Conservation (phyloP, 495 filamentous ascomycete species). For the Eremomyces bilateralis region DNA sequence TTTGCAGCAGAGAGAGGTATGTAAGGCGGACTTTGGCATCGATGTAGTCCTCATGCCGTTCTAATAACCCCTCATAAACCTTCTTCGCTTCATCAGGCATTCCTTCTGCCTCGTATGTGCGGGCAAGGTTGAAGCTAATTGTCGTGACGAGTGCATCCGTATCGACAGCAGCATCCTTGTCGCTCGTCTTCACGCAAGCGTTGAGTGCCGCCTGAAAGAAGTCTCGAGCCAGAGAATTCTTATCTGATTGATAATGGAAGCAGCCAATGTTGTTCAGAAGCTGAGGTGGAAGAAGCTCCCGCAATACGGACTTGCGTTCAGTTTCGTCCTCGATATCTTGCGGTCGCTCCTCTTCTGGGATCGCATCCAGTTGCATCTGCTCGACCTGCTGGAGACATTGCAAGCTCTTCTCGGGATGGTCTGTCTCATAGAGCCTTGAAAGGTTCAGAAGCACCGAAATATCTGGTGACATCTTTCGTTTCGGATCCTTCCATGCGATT, state of each 20-base stretch:
- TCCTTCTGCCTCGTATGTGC: slow-evolving; percentile 77
- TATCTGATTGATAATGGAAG: slow-evolving; percentile 76
- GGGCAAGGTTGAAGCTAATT: slow-evolving; percentile 87
- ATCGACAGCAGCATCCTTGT: slow-evolving; percentile 42
- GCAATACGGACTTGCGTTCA: slow-evolving; percentile 30
- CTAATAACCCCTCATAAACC: slow-evolving; percentile 65
- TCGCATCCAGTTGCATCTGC: slow-evolving; percentile 55
- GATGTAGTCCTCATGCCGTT: slow-evolving; percentile 70
- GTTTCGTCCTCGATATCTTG: slow-evolving; percentile 33
- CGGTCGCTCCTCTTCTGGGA: slow-evolving; percentile 44
- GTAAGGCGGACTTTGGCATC: slow-evolving; percentile 73
- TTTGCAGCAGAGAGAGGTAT: slow-evolving; percentile 71
- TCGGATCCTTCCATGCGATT: slow-evolving; percentile 76
- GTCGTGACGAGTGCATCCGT: slow-evolving; percentile 79
- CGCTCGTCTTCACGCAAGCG: slow-evolving; percentile 56
- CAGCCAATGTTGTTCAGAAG: slow-evolving; percentile 93
- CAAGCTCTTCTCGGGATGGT: slow-evolving; percentile 70
- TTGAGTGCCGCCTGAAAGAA: slow-evolving; percentile 75
- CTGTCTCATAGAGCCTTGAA: slow-evolving; percentile 68
- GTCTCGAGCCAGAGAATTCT: slow-evolving; percentile 55
- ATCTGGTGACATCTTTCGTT: slow-evolving; percentile 59
- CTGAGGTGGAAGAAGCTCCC: slow-evolving; percentile 65
- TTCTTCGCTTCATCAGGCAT: slow-evolving; percentile 63
- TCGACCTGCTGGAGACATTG: slow-evolving; percentile 81
- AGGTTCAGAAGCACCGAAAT: slow-evolving; percentile 81